Evolutionary conservation across 1,284 basidiomycete genomes (phyloP), one percentile per base, ranked within the genome.

Genomic region (Rhodotorula mucilaginosa): DNA sequence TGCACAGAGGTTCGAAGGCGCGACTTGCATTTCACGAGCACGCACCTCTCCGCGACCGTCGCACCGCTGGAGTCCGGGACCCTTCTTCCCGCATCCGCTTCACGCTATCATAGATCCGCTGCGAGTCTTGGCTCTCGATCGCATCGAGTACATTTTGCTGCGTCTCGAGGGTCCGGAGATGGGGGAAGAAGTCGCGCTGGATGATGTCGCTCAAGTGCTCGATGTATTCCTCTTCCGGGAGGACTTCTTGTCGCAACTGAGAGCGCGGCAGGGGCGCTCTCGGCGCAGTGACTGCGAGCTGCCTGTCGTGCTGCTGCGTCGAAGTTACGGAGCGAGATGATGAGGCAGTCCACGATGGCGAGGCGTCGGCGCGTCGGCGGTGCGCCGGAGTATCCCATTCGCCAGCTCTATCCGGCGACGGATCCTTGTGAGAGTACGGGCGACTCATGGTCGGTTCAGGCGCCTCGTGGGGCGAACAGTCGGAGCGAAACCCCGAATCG

Each of bases 151-250:
- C 93, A 68, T 85, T 86, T 80, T 93, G 92, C 23, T 91, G 92
- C 29, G 91, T 91, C 77, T 94, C 90, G 47, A 95, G 85, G 77
- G 92, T 90, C 29, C 89, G 87, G 18, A 97, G 87, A 19, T 90
- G 91, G 0, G 96, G 96, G 79, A 98, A 99, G 85, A 98, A 99
- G 83, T 98, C 95, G 64, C 97, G 89, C 61, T 92, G 90, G 80
- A 99, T 97, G 80, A 99, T 97, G 63, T 89, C 86, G 4, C 92
- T 93, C n/a, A 99, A 85, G 1, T 91, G 91, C 64, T 87, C 87
- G 1, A 93, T 95, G 81, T 99, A 99, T 79, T 93, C 92, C 77
- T 98, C 94, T 84, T 99, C 96, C 2, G 74, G 61, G 2, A 75
- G 64, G 44, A 75, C 68, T 54, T 75, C 58, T 10, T 75, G 74